These are phyloP conservation scores for Rhizoclosmatium sp. DNA, from an alignment of 192 early-diverging fungal species.

Conservation along the genomic window DNA sequence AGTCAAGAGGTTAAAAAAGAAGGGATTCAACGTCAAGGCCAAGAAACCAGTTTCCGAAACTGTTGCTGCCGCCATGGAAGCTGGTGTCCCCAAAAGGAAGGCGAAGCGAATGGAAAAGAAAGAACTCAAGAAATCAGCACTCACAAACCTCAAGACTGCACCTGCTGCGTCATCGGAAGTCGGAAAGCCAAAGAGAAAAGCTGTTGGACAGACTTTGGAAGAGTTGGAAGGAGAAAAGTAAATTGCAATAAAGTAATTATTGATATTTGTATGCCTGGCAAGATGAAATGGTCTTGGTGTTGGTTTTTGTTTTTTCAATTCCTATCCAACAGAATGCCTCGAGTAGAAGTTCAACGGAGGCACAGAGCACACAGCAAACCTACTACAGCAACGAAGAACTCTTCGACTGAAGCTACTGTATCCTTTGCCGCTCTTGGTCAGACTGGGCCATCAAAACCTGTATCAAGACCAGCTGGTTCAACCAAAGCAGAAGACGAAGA, in stretches of 20 bases:
- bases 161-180: conserved; percentile 17
- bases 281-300: conserved; percentile 47
- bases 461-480: too few species aligned
- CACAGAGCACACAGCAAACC: not conserved
- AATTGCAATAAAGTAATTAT: not conserved
- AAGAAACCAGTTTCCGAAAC: conserved; percentile 12
- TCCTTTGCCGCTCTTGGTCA: not conserved
- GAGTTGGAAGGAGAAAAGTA: conserved; percentile 41
- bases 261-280: conserved; percentile 33
- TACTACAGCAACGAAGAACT: not conserved
- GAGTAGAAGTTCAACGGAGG: not conserved
- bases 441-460: too few species aligned
- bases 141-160: conserved; percentile 39
- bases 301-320: not conserved
- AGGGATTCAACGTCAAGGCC: conserved; percentile 55
- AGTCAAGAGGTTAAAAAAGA: conserved; percentile 50
- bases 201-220: conserved; percentile 28
- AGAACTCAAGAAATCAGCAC: conserved; percentile 45
- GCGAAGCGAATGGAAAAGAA: conserved; percentile 44
- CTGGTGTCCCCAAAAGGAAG: conserved; percentile 34
- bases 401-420: not conserved
- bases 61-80: conserved; percentile 6
- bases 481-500: not conserved
- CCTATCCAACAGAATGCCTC: conserved; percentile 42
- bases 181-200: conserved; percentile 31